Evolutionary conservation across 768 basidiomycete genomes (phyloP).

Genomic region (Serendipita vermifera): DNA sequence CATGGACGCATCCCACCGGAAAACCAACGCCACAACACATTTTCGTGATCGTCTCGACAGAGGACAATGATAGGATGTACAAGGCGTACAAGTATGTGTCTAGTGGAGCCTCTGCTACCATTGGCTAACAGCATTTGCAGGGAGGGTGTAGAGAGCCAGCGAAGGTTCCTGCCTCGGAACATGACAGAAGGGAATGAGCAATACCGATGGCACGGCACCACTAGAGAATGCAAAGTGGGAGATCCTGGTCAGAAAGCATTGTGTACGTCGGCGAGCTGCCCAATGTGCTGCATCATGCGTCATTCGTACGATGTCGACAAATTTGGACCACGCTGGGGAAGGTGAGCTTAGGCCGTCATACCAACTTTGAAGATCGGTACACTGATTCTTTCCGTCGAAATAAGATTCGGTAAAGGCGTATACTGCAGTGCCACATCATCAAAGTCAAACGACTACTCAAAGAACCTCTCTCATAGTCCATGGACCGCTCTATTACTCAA

Average conservation of each 20-base stretch:
- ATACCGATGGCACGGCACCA: conserved; percentile 4
- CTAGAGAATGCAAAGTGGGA: conserved; percentile 25
- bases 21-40: neutral
- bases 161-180: neutral
- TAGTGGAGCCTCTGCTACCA: too few species aligned
- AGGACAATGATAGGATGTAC: neutral
- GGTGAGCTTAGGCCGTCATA: conserved; percentile 32
- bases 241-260: conserved; percentile 31
- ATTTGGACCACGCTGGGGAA: conserved; percentile 32
- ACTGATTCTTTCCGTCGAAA: neutral
- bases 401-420: conserved; percentile 53
- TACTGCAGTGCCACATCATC: conserved; percentile 56
- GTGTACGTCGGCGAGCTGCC: conserved; percentile 38
- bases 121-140: too few species aligned
- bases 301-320: conserved; percentile 46
- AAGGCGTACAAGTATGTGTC: neutral
- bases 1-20: neutral
- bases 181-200: neutral
- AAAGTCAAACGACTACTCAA: conserved; percentile 50
- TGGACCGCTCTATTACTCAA: conserved; percentile 41
- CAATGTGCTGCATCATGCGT: conserved; percentile 43
- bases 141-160: neutral
- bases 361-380: conserved; percentile 41
- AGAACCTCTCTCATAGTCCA: conserved; percentile 28
- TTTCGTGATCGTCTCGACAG: neutral